Conservation (phyloP, 345 rosid species). For the Arabidopsis thaliana region TAIR10.1 NC_003074.8:13841501-13842000, state of each 20-base stretch:
- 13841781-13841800: conserved; percentile 94
- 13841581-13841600: too few species aligned
- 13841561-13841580: too few species aligned
- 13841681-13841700: too few species aligned
- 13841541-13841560: too few species aligned
- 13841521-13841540: too few species aligned
- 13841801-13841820: conserved; percentile 68
- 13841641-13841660: too few species aligned
- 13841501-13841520: too few species aligned
- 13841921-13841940: conserved; percentile 98
- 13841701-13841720: too few species aligned
- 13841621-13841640: too few species aligned
- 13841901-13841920: conserved; percentile 93
- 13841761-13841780: conserved; percentile 93
- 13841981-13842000: conserved; percentile 8
- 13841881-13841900: conserved; percentile 87
- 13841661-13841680: too few species aligned
- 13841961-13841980: conserved; percentile 76
- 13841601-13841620: too few species aligned
- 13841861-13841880: not conserved
- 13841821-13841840: not conserved
- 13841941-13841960: conserved; percentile 95
- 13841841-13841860: not conserved
- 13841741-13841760: conserved; percentile 82
- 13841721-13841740: conserved; percentile 96